Evolutionary conservation across 805 yeast genomes (phyloP).

Genomic region (Saccharomycopsis fodiens): DNA sequence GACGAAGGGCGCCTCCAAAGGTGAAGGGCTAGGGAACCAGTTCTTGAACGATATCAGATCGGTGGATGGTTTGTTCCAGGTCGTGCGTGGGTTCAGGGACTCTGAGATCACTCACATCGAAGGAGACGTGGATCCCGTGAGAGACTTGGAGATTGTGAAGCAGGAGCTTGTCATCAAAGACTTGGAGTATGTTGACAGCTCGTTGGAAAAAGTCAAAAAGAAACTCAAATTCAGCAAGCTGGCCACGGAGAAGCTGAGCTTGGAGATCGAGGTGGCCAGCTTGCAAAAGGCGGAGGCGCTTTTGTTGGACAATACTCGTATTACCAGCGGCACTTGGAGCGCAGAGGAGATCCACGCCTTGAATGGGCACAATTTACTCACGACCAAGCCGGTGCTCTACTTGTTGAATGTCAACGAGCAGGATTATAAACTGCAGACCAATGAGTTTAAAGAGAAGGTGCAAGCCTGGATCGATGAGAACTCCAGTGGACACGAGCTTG

Average conservation of each 20-base stretch:
- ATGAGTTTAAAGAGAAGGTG: constrained; percentile 45
- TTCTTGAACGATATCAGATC: constrained; percentile 71
- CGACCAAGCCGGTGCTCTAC: constrained; percentile 84
- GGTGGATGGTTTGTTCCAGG: constrained; percentile 77
- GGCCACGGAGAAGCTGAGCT: constrained; percentile 39
- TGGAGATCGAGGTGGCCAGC: constrained; percentile 32
- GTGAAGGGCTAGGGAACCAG: constrained; percentile 79
- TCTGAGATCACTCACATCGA: constrained; percentile 74
- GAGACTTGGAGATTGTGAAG: constrained; percentile 67
- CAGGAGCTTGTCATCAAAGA: constrained; percentile 76
- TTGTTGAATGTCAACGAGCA: constrained; percentile 64
- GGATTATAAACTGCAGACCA: constrained; percentile 50
- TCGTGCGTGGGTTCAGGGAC: constrained; percentile 68
- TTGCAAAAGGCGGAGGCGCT: constrained; percentile 35
- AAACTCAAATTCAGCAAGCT: constrained; percentile 33
- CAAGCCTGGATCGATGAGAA: constrained; percentile 58
- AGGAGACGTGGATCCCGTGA: constrained; percentile 61
- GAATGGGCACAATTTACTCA: constrained; percentile 64
- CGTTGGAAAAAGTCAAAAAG: constrained; percentile 44
- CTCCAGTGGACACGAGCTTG: constrained; percentile 49
- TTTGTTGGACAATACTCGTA: constrained; percentile 55
- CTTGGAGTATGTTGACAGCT: constrained; percentile 57
- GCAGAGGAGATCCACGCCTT: constrained; percentile 57
- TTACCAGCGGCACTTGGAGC: constrained; percentile 57
- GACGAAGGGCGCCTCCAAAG: constrained; percentile 74